Evolutionary conservation across 31 red algal species (phyloP).

Genomic region (Endocladia muricata): DNA sequence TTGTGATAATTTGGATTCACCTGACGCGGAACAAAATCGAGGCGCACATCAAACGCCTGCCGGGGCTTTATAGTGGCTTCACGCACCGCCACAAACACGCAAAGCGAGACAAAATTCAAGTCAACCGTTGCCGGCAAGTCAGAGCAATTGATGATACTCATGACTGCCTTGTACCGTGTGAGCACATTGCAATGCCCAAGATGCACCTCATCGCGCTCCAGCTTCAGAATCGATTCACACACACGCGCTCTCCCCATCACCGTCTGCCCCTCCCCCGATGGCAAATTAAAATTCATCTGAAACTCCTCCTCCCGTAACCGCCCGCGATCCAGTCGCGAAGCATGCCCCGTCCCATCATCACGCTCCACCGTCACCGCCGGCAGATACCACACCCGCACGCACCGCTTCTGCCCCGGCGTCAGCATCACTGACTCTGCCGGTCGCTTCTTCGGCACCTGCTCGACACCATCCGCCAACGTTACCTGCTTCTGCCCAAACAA

Average conservation of each 20-base stretch:
- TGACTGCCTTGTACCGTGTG: conserved; percentile 28
- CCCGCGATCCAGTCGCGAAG: conserved; percentile 18
- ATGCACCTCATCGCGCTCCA: conserved; percentile 64
- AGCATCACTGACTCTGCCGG: conserved; percentile 6
- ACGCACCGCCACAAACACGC: conserved; percentile 30
- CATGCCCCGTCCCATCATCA: not conserved
- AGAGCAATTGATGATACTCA: conserved; percentile 63
- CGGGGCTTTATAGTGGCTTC: conserved; percentile 60
- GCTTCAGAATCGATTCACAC: conserved; percentile 66
- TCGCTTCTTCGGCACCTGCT: conserved; percentile 4
- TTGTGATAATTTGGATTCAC: conserved; percentile 86
- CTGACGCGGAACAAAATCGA: conserved; percentile 68
- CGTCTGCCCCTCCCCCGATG: conserved; percentile 13
- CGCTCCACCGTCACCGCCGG: conserved; percentile 2
- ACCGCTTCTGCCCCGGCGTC: conserved; percentile 9
- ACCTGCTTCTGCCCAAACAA: not conserved
- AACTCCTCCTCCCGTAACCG: conserved; percentile 18
- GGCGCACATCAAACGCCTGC: conserved; percentile 51
- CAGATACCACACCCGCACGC: conserved; percentile 41
- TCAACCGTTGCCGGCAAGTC: conserved; percentile 71
- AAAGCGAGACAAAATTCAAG: conserved; percentile 67
- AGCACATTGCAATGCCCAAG: conserved; percentile 81
- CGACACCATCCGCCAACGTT: not conserved
- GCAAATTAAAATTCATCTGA: conserved; percentile 15
- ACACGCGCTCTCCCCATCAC: conserved; percentile 47